Percentiles rank a stretch among this genome's conserved stretches.
Evolutionary conservation across 257 asterid genomes (phyloP).

Genomic region (Solanum gracilifrons): DNA sequence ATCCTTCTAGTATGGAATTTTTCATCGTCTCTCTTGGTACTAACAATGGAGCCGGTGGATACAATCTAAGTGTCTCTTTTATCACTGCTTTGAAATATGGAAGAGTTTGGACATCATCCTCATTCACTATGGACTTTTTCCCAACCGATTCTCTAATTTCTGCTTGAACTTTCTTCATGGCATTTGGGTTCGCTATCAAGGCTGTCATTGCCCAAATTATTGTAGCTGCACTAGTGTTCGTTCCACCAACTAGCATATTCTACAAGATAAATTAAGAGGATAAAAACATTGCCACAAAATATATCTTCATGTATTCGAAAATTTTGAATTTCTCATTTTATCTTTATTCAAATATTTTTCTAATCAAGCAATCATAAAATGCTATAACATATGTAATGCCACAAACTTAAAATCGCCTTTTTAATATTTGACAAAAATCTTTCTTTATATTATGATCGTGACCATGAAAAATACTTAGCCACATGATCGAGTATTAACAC

Average conservation of each 20-base stretch:
- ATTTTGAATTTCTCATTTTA: neutral
- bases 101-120: neutral
- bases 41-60: neutral
- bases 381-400: no score
- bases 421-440: no score
- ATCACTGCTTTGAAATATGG: neutral
- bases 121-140: neutral
- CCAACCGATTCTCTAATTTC: neutral
- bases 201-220: neutral
- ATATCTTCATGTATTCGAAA: neutral
- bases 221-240: neutral
- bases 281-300: neutral
- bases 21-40: neutral
- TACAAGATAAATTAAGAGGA: neutral
- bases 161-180: neutral
- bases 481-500: no score
- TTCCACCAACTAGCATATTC: neutral
- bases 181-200: neutral
- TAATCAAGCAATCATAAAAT: no score
- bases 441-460: no score
- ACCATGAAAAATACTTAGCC: no score
- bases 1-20: neutral
- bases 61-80: neutral
- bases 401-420: no score
- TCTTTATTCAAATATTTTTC: no score